Percentiles rank a stretch among this genome's conserved stretches.
Conservation (phyloP, 176 grass and related monocot species). For the Carex parvula region DNA sequence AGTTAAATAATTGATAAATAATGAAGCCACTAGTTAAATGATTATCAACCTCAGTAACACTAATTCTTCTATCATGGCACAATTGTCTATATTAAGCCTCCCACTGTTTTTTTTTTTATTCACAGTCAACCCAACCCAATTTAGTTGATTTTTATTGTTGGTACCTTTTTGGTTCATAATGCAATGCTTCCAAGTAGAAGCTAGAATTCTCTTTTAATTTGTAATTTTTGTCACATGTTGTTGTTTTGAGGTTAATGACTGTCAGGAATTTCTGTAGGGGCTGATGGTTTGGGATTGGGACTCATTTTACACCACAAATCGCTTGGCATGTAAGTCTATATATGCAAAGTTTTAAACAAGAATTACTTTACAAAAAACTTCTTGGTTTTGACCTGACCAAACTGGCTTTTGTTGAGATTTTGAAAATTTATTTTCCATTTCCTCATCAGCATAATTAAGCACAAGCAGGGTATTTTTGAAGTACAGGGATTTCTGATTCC, state of each 20-base stretch:
- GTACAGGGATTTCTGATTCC: neutral
- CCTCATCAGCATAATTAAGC: neutral
- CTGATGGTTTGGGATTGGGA: constrained; percentile 75
- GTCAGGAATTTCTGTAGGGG: constrained; percentile 36
- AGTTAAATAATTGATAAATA: neutral
- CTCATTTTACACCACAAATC: constrained; percentile 95
- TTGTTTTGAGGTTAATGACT: neutral
- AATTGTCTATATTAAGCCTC: constrained; percentile 1
- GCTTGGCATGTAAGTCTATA: constrained; percentile 71
- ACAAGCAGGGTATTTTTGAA: neutral
- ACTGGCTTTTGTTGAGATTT: neutral
- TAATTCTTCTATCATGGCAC: neutral
- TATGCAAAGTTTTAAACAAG: neutral
- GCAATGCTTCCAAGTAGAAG: neutral
- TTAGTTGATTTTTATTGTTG: neutral
- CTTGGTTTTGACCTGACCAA: neutral
- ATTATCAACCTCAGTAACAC: neutral
- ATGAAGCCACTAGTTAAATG: neutral
- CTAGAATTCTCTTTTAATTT: neutral
- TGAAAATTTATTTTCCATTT: neutral
- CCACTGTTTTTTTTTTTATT: neutral
- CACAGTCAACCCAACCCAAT: neutral
- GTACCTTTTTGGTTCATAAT: neutral
- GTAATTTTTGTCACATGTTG: neutral
- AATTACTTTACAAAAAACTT: neutral